Evolutionary conservation across 23 red algal species (phyloP).

Genomic region (Gracilariopsis chorda): DNA sequence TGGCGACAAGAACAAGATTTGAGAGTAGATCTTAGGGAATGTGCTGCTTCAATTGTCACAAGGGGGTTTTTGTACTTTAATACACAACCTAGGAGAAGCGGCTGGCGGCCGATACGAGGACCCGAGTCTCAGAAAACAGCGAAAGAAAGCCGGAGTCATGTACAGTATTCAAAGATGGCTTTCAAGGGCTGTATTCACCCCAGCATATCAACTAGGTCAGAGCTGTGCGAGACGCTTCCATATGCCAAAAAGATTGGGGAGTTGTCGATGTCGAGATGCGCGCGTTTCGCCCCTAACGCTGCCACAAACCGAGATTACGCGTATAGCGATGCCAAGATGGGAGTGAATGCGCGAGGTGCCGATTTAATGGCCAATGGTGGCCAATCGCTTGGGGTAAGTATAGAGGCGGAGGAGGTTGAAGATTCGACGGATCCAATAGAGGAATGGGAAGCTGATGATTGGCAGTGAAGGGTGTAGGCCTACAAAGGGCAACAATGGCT

Average conservation of each 20-base stretch:
- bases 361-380: too few species aligned
- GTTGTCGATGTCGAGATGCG: not conserved
- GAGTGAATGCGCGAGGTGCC: too few species aligned
- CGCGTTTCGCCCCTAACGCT: not conserved
- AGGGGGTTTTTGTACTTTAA: conserved; percentile 61
- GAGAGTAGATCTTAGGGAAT: conserved; percentile 37
- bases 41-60: conserved; percentile 63
- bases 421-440: conserved; percentile 14
- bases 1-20: conserved; percentile 50
- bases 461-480: not conserved
- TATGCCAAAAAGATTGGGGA: conserved; percentile 15
- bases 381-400: too few species aligned
- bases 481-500: not conserved
- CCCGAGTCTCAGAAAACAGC: conserved; percentile 34
- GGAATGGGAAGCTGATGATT: not conserved
- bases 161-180: not conserved
- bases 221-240: conserved; percentile 19
- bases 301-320: not conserved
- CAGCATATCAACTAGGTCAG: conserved; percentile 1
- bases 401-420: not conserved
- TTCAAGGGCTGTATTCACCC: not conserved
- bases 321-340: not conserved
- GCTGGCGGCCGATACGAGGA: conserved; percentile 59
- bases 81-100: conserved; percentile 25
- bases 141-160: conserved; percentile 18